Base-by-base conservation (phyloP, 805 yeast species). In the Metschnikowia kunwiensis region DNA sequence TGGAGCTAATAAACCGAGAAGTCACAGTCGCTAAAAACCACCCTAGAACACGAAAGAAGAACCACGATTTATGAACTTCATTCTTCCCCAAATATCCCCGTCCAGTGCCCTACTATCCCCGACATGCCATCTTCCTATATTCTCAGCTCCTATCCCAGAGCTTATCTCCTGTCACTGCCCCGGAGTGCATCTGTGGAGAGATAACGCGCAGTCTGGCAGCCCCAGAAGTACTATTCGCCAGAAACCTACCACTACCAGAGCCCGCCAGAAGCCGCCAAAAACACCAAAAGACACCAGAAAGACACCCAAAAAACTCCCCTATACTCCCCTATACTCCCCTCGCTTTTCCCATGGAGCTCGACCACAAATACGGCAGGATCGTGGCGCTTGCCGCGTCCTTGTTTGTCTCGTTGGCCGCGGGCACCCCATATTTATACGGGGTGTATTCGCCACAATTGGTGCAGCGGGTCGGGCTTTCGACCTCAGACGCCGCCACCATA, bases 361-460 rank as follows among this genome's bases (percentile, higher is more conserved):
- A 35, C 25, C 44, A 43, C 27, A 37, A 29, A 34, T 39, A 29
- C 18, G 39, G 34, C 15, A 40, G 64, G 19, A 43, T 59, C 24
- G 34, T 53, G 17, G 54, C 70, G 1, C 52, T 67, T 25, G 32
- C 48, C 8, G 53, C 54, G 15, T 61, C 71, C 10, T 47, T 65
- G 10, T 51, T 80, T 12, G 79, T 79, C 7, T 73, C 85, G 0
- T 50, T 82, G 30, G 87, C 82, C 0, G 72, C 86, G 3, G 91
- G 93, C 2, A 82, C 88, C 2, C 84, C 86, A 0, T 84, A 84
- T 49, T 61, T 82, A 10, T 84, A 78, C 54, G 85, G 89, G 0
- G 75, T 78, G n/a, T 84, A 77, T 53, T 79, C 87, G 1, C 89
- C 91, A 2, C 88, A 83, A 53, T 61, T 84, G 44, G 70, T 81